phyloP scores from a whole-genome alignment of 1,139 yeast species.

The Candida pseudocylindracea region DNA sequence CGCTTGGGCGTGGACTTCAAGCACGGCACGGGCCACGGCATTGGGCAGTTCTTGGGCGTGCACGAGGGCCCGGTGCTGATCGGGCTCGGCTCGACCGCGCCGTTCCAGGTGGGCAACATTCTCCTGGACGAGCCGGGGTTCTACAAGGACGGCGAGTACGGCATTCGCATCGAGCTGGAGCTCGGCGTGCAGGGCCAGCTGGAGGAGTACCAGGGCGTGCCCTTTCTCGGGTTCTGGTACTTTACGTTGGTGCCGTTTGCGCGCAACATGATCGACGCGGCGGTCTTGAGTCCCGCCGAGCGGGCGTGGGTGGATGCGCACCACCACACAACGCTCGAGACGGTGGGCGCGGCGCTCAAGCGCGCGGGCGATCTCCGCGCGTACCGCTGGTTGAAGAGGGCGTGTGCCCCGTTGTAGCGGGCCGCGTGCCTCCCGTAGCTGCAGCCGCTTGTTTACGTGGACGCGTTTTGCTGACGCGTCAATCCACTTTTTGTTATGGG shows the following conservation, averaged over 20 bases:
- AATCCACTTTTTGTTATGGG: too few relatives aligned
- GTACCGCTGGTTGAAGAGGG: too few relatives aligned
- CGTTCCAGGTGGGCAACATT: conserved; percentile 23
- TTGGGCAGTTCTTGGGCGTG: conserved; percentile 31
- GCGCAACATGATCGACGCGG: conserved; percentile 17
- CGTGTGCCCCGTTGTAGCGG: too few relatives aligned
- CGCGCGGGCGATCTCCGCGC: too few relatives aligned
- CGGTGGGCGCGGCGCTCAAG: too few relatives aligned
- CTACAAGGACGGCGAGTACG: conserved; percentile 26
- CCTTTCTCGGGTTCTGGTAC: conserved; percentile 21
- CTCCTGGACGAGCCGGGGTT: conserved; percentile 36
- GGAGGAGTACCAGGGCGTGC: conserved; percentile 9
- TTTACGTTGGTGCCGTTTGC: conserved; percentile 34
- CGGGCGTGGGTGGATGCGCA: conserved; percentile 27
- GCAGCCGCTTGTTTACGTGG: too few relatives aligned
- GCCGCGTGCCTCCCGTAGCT: too few relatives aligned
- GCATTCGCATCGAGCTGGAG: conserved; percentile 31
- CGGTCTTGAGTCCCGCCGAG: conserved; percentile 15
- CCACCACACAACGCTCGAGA: conserved; percentile 7
- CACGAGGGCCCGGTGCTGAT: conserved; percentile 34
- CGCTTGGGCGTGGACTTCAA: conserved; percentile 27
- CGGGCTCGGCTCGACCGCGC: conserved; percentile 8
- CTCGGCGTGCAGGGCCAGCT: conserved; percentile 17
- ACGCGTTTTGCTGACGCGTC: too few relatives aligned
- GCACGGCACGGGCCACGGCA: conserved; percentile 43